A percentile compares a stretch with the other conserved stretches of the same genome.
These are phyloP conservation scores for Schwanniomyces occidentalis DNA, from an alignment of 805 yeast genomes.

Conservation along the genomic window DNA sequence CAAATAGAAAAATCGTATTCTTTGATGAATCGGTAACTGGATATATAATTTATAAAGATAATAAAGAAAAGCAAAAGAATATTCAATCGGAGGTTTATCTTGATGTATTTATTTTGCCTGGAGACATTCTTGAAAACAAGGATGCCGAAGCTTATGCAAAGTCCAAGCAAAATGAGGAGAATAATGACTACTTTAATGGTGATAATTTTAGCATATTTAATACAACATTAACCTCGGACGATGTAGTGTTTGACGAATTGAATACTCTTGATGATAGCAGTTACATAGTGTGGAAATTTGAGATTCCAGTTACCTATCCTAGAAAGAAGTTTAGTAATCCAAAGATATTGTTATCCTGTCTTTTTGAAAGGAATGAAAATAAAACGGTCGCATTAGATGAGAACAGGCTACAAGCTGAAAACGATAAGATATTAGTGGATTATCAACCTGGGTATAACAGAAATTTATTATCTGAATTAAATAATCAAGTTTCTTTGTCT, in stretches of 20 bases:
- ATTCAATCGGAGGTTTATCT: constrained; percentile 12
- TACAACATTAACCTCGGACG: constrained; percentile 4
- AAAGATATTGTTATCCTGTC: constrained; percentile 20
- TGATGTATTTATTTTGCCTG: constrained; percentile 21
- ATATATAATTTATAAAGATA: constrained; percentile 21
- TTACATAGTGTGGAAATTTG: constrained; percentile 30
- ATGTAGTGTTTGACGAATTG: constrained; percentile 11
- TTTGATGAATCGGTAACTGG: constrained; percentile 33
- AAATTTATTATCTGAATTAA: constrained; percentile 18
- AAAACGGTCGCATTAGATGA: no score
- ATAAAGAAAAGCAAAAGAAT: constrained; percentile 5
- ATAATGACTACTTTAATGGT: background rate
- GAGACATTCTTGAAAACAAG: constrained; percentile 16
- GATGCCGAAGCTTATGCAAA: constrained; percentile 9
- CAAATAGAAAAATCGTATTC: constrained; percentile 21
- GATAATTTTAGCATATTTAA: constrained; percentile 7
- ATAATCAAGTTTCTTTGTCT: constrained; percentile 11
- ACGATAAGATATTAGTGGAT: constrained; percentile 13
- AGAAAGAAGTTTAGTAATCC: constrained; percentile 28
- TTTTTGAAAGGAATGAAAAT: constrained; percentile 12
- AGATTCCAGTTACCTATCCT: constrained; percentile 30
- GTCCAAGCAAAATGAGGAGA: background rate
- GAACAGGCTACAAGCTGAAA: background rate
- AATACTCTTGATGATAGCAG: constrained; percentile 6
- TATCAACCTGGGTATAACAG: constrained; percentile 15